Evolutionary conservation across 345 rosid genomes (phyloP), one percentile per base, ranked within the genome.

Genomic region (Syzygium aromaticum): DNA sequence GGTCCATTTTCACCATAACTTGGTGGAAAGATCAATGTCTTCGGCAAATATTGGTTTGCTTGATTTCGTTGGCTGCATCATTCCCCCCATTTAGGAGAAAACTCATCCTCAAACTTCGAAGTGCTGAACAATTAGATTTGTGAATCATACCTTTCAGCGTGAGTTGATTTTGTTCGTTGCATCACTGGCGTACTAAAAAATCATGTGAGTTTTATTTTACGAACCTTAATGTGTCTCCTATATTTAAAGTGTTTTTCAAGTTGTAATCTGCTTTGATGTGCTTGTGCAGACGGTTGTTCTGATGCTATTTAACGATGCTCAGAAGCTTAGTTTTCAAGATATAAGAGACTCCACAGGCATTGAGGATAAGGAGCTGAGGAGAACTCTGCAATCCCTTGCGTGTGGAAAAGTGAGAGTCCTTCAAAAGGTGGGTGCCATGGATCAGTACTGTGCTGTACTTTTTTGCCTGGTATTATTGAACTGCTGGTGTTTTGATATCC

Each of bases 401-500:
- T 96, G 99, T 87, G 99, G 99, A 61, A 98, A 95, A 96, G 95
- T 95, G 85, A 94, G 98, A 54, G 98, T 98, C 91, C 95, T 98
- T 86, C 97, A 89, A 88, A 98, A 98, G 98, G 99, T 95, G 49
- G 49, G 91, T 80, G 67, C 40, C 86, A 51, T 14, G 28, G 3
- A 64, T 27, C 80, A 23, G 77, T 21, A 54, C 57, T 46, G 54
- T 86, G 54, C 52, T 49, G 21, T 52, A 10, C 80, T 10, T 33
- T 33, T 33, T 73, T 73, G 27, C 82, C 49, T 38, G 49, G 82
- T 73, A 73, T 33, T 38, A 73, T 86, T 28, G 87, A 78, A 83
- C 87, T 86, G 59, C 84, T 17, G 52, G 57, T 86, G 38, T 56
- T 25, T 38, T 22, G 40, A 77, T 25, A 57, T 49, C 63, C 85